A percentile compares a stretch with the other conserved stretches of the same genome.
phyloP scores from a whole-genome alignment of 345 rosid genomes.

The Murraya koenigii region DNA sequence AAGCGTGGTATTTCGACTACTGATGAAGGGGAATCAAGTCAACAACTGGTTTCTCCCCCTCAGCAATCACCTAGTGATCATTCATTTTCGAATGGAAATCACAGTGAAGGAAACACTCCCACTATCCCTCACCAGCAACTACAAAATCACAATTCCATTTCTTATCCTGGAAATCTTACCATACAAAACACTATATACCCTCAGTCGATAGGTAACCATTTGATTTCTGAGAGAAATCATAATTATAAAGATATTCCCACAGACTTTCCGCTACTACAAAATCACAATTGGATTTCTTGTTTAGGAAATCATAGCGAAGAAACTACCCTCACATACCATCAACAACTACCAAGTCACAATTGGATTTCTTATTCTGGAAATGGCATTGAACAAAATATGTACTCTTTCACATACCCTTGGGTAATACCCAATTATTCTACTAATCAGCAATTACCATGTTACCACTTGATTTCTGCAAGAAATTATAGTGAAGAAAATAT shows the following conservation, averaged over 20 bases:
- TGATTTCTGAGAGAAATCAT: background rate
- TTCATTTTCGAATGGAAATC: background rate
- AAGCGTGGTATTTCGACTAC: background rate
- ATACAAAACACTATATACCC: background rate
- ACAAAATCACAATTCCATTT: background rate
- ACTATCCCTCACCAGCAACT: background rate
- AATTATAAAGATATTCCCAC: background rate
- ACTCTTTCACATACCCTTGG: no score
- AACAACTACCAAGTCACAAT: background rate
- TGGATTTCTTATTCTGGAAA: background rate
- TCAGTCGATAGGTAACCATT: background rate
- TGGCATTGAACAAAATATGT: background rate
- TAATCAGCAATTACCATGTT: no score
- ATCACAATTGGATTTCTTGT: no score
- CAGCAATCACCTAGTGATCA: background rate
- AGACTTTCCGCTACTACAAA: background rate
- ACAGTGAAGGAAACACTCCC: background rate
- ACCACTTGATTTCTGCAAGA: no score
- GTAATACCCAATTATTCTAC: no score
- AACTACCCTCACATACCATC: background rate
- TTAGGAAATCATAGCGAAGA: background rate
- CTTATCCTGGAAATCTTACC: background rate
- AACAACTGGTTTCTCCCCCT: background rate
- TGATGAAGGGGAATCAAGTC: background rate
- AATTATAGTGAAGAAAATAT: no score